Conservation (phyloP, 768 basidiomycete species). For the Crucibulum laeve region DNA sequence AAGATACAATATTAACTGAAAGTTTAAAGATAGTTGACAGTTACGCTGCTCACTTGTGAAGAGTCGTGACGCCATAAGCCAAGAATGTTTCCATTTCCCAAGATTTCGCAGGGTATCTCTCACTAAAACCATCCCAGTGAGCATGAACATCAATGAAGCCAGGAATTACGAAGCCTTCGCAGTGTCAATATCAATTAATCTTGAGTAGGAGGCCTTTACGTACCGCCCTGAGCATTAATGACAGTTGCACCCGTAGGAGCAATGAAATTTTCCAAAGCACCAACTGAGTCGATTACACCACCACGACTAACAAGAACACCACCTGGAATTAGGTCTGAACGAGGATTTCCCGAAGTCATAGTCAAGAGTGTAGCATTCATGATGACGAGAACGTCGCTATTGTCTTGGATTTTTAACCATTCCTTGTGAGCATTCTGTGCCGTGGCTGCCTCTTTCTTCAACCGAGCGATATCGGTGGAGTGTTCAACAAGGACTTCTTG, state of each 20-base stretch:
- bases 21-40: neutral
- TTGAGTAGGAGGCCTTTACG: constrained; percentile 10
- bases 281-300: constrained; percentile 55
- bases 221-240: constrained; percentile 62
- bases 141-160: constrained; percentile 79
- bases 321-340: constrained; percentile 44
- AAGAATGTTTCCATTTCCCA: constrained; percentile 78
- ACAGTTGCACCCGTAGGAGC: constrained; percentile 36
- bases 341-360: constrained; percentile 52
- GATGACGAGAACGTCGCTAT: constrained; percentile 50
- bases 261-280: constrained; percentile 24
- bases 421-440: constrained; percentile 10
- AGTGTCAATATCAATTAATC: neutral
- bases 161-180: constrained; percentile 57
- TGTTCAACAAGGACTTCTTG: constrained; percentile 58
- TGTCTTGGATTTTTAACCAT: constrained; percentile 13
- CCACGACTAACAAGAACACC: constrained; percentile 50
- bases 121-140: constrained; percentile 58
- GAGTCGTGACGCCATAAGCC: constrained; percentile 70
- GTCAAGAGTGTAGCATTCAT: constrained; percentile 68
- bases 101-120: constrained; percentile 55
- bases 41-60: constrained; percentile 59
- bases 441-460: constrained; percentile 46
- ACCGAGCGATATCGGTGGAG: constrained; percentile 53
- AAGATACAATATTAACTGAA: neutral